phyloP scores from a whole-genome alignment of 176 grass and related monocot genomes.

The Oryza brachyantha region DNA sequence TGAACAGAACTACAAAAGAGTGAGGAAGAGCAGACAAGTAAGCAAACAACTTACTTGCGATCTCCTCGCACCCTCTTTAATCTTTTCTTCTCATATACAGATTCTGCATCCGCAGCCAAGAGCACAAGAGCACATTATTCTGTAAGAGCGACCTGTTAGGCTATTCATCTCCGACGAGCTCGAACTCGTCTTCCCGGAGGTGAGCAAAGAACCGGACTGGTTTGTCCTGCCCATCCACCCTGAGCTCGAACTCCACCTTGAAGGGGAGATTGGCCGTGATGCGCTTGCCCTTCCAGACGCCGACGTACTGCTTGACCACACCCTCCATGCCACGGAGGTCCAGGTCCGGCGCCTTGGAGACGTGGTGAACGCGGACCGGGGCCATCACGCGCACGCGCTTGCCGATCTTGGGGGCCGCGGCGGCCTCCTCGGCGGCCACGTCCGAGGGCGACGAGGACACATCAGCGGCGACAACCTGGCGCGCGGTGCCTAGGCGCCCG shows the following conservation, averaged over 20 bases:
- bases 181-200: slow-evolving; percentile 87
- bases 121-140: slow-evolving; percentile 24
- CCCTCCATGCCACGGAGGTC: slow-evolving; percentile 80
- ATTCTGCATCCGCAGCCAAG: not conserved
- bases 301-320: slow-evolving; percentile 75
- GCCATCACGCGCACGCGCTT: slow-evolving; percentile 72
- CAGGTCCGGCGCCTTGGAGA: slow-evolving; percentile 72
- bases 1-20: slow-evolving; percentile 11
- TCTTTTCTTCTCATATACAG: slow-evolving; percentile 35
- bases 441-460: slow-evolving; percentile 27
- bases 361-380: slow-evolving; percentile 73
- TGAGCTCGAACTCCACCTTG: slow-evolving; percentile 71
- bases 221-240: slow-evolving; percentile 55
- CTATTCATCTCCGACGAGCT: slow-evolving; percentile 54
- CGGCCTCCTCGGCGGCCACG: slow-evolving; percentile 52
- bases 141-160: not conserved
- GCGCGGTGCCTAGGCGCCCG: slow-evolving; percentile 31
- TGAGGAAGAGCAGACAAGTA: slow-evolving; percentile 16
- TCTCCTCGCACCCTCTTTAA: not conserved
- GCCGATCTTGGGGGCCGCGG: slow-evolving; percentile 58
- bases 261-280: slow-evolving; percentile 78
- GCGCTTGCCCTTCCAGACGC: slow-evolving; percentile 81
- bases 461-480: slow-evolving; percentile 58
- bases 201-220: slow-evolving; percentile 76
- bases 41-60: slow-evolving; percentile 45